phyloP scores from a whole-genome alignment of 805 yeast genomes.

The Kockiozyma suomiensis region DNA sequence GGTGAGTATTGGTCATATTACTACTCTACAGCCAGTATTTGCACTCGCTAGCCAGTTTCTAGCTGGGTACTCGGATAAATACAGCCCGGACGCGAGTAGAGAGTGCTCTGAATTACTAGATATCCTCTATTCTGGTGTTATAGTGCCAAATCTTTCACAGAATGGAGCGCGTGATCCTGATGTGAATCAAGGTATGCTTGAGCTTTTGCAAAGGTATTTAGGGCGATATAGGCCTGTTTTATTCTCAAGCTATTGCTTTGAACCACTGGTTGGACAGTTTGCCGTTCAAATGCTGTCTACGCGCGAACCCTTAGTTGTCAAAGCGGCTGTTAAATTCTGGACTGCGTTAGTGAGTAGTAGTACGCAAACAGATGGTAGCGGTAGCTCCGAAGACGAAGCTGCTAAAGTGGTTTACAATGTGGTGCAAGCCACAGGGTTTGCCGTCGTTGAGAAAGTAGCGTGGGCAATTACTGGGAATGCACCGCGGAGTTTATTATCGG shows the following conservation, averaged over 20 bases:
- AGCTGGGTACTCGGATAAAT: neutral
- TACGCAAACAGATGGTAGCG: neutral
- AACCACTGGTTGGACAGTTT: slow-evolving; percentile 40
- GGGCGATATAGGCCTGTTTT: slow-evolving; percentile 29
- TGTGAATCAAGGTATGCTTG: slow-evolving; percentile 37
- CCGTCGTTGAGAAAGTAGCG: slow-evolving; percentile 5
- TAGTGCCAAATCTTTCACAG: neutral
- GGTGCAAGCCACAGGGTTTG: neutral
- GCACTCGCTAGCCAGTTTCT: slow-evolving; percentile 14
- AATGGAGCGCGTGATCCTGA: slow-evolving; percentile 34
- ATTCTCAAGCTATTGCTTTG: slow-evolving; percentile 9
- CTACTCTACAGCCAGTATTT: slow-evolving; percentile 23
- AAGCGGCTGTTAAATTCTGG: slow-evolving; percentile 62
- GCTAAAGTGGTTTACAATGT: slow-evolving; percentile 6
- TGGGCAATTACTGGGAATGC: slow-evolving; percentile 31
- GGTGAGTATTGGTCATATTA: neutral
- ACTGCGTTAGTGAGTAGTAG: slow-evolving; percentile 43
- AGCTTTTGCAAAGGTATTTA: slow-evolving; percentile 36
- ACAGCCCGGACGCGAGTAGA: neutral
- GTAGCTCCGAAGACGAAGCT: neutral
- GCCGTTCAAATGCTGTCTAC: slow-evolving; percentile 49
- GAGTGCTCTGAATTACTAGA: slow-evolving; percentile 6
- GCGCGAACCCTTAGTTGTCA: slow-evolving; percentile 59
- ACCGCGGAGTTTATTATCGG: slow-evolving; percentile 24
- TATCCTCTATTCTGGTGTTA: slow-evolving; percentile 10